Evolutionary conservation across 805 yeast genomes (phyloP).

Genomic region (Candida berthetii): DNA sequence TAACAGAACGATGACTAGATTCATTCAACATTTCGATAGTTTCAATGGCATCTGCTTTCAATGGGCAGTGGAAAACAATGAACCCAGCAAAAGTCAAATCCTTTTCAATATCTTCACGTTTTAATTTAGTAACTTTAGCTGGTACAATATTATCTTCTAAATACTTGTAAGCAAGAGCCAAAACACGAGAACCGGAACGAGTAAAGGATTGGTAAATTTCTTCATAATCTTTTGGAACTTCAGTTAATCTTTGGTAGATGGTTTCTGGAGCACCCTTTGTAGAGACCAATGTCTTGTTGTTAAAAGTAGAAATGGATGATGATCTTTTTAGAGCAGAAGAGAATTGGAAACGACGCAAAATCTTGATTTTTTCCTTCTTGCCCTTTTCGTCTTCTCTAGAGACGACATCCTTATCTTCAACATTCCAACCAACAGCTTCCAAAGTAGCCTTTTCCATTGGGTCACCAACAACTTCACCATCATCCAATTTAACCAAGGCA

Average conservation of each 20-base stretch:
- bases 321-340: constrained; percentile 95
- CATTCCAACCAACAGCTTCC: constrained; percentile 79
- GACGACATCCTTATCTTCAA: constrained; percentile 70
- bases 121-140: constrained; percentile 47
- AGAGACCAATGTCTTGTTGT: constrained; percentile 61
- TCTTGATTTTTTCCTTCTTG: constrained; percentile 45
- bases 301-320: constrained; percentile 66
- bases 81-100: constrained; percentile 82
- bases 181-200: constrained; percentile 92
- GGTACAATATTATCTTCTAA: constrained; percentile 46
- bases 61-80: constrained; percentile 94
- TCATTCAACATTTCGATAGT: constrained; percentile 90
- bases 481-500: constrained; percentile 89
- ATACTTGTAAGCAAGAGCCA: constrained; percentile 87
- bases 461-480: constrained; percentile 97
- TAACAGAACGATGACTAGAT: constrained; percentile 90
- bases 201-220: constrained; percentile 84
- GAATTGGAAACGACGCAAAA: constrained; percentile 93
- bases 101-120: constrained; percentile 73
- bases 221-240: constrained; percentile 76
- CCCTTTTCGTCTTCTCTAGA: constrained; percentile 32
- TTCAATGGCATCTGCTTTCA: constrained; percentile 88
- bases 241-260: constrained; percentile 64
- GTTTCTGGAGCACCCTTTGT: constrained; percentile 99
- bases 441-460: constrained; percentile 98